phyloP scores from a whole-genome alignment of 495 filamentous ascomycete species.

The Pyrenula aspistea region DNA sequence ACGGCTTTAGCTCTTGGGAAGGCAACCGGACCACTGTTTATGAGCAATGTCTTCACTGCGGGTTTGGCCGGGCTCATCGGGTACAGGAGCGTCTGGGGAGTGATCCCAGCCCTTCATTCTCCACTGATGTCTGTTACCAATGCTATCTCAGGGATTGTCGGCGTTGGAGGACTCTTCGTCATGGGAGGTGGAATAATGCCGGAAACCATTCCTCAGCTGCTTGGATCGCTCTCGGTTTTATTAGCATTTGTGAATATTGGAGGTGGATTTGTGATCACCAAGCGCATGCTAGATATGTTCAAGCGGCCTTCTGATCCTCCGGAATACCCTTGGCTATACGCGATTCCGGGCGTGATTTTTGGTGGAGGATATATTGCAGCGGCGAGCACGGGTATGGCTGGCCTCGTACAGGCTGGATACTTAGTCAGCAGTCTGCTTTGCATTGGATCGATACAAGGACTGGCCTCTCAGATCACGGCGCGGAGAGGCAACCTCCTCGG shows the following conservation, averaged over 20 bases:
- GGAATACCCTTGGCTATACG: slow-evolving; percentile 76
- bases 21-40: slow-evolving; percentile 63
- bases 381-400: slow-evolving; percentile 63
- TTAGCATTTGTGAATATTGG: slow-evolving; percentile 73
- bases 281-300: slow-evolving; percentile 90
- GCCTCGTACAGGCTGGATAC: slow-evolving; percentile 71
- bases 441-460: slow-evolving; percentile 57
- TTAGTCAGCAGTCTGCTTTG: slow-evolving; percentile 67
- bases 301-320: slow-evolving; percentile 66
- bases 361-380: slow-evolving; percentile 66
- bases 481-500: slow-evolving; percentile 70
- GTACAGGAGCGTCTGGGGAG: slow-evolving; percentile 73
- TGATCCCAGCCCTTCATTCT: slow-evolving; percentile 62
- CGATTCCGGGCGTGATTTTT: slow-evolving; percentile 59
- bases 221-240: slow-evolving; percentile 67
- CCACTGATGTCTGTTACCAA: slow-evolving; percentile 82
- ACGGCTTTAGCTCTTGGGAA: slow-evolving; percentile 61
- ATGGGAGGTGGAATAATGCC: slow-evolving; percentile 65
- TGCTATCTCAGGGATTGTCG: slow-evolving; percentile 74
- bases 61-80: slow-evolving; percentile 67
- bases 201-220: slow-evolving; percentile 58
- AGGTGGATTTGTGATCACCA: slow-evolving; percentile 74
- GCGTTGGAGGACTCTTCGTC: slow-evolving; percentile 70
- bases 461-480: slow-evolving; percentile 66
- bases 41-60: slow-evolving; percentile 71